Evolutionary conservation across 257 asterid genomes (phyloP).

Genomic region (Paulownia fortunei): DNA sequence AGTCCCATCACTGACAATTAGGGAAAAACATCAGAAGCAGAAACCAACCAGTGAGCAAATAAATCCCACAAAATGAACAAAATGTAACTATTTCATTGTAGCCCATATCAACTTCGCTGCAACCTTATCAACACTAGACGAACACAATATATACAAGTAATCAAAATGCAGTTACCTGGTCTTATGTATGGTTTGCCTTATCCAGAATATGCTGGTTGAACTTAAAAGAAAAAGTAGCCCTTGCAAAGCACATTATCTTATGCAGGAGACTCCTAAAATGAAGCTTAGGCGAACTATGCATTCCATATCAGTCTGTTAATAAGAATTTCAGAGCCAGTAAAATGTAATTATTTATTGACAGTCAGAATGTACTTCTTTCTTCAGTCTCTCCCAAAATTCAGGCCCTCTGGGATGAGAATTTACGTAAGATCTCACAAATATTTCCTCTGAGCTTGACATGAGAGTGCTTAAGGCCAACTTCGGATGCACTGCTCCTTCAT

Average conservation of each 20-base stretch:
- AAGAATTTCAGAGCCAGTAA: conserved; percentile 18
- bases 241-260: background rate
- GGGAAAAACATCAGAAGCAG: background rate
- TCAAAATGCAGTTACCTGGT: conserved; percentile 30
- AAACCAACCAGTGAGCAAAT: background rate
- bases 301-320: conserved; percentile 5
- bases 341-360: conserved; percentile 5
- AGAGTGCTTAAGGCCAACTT: conserved; percentile 72
- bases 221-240: background rate
- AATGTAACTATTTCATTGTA: background rate
- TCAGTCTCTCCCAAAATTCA: conserved; percentile 59
- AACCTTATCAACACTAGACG: background rate
- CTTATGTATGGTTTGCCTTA: background rate
- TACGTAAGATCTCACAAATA: conserved; percentile 53
- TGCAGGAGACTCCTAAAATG: no score
- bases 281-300: background rate
- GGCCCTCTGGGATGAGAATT: conserved; percentile 62
- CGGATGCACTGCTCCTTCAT: conserved; percentile 44
- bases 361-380: conserved; percentile 41
- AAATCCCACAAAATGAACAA: conserved; percentile 13
- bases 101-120: background rate
- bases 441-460: conserved; percentile 55
- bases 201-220: conserved; percentile 18
- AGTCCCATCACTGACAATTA: background rate
- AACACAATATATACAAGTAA: background rate